Evolutionary conservation across 1,284 basidiomycete species (phyloP).

Genomic region (Moesziomyces parantarcticus): DNA sequence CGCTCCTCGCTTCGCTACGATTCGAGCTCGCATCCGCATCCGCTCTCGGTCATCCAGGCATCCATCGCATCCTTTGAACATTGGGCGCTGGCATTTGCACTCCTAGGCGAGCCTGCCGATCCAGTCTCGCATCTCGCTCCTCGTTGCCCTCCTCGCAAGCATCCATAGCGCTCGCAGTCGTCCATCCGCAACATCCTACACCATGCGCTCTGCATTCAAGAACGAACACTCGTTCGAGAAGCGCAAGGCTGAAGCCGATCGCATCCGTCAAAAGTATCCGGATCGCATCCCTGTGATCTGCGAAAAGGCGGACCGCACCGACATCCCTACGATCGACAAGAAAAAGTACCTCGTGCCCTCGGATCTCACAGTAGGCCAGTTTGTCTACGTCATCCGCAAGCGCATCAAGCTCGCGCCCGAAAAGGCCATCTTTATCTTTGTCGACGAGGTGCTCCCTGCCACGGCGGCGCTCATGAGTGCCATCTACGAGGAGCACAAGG

Average conservation of each 20-base stretch:
- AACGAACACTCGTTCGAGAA: constrained; percentile 99
- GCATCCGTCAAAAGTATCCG: constrained; percentile 97
- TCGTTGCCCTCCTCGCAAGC: too few species aligned
- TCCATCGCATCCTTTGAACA: too few species aligned
- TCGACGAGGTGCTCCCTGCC: constrained; percentile 94
- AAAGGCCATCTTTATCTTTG: constrained; percentile 77
- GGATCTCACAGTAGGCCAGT: constrained; percentile 93
- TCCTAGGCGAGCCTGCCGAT: too few species aligned
- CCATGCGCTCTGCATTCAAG: constrained; percentile 98
- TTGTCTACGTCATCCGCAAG: constrained; percentile 99
- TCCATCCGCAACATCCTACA: constrained; percentile 1
- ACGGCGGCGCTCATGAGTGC: constrained; percentile 98
- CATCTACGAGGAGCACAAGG: constrained; percentile 94
- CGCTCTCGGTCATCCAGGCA: too few species aligned
- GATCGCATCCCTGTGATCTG: constrained; percentile 99
- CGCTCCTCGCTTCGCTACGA: too few species aligned
- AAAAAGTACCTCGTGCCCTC: constrained; percentile 99
- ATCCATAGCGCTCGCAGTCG: too few species aligned
- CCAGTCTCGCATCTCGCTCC: too few species aligned
- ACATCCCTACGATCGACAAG: constrained; percentile 99
- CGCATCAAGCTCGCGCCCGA: constrained; percentile 99
- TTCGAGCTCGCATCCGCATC: too few species aligned
- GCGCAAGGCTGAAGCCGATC: constrained; percentile 94
- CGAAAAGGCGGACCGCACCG: constrained; percentile 98
- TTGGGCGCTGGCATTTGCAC: too few species aligned